These are phyloP conservation scores for Verticillium klebahnii DNA, from an alignment of 2,329 filamentous ascomycete genomes.

Conservation along the genomic window DNA sequence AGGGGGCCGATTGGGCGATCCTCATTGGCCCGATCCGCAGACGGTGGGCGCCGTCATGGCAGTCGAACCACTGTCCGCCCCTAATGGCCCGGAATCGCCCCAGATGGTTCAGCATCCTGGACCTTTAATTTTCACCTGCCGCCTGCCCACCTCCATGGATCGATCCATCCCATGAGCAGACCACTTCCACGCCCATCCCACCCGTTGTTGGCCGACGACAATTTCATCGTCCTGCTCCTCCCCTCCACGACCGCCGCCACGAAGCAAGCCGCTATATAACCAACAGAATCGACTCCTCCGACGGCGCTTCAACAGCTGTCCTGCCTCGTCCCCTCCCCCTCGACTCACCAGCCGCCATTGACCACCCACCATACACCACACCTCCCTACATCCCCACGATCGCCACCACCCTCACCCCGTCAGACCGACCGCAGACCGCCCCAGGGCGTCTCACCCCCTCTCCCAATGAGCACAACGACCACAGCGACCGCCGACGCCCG, in stretches of 20 bases:
- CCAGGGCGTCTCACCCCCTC: not conserved
- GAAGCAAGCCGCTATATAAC: not conserved
- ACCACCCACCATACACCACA: no score
- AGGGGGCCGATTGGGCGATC: not conserved
- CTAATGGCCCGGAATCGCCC: not conserved
- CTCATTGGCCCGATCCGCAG: not conserved
- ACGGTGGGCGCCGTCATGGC: constrained; percentile 2
- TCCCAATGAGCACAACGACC: constrained; percentile 24
- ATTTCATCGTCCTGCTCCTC: not conserved
- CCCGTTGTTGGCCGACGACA: not conserved
- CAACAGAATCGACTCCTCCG: not conserved
- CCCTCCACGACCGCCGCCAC: not conserved
- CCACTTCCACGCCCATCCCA: not conserved
- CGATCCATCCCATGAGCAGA: not conserved
- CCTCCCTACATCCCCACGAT: not conserved
- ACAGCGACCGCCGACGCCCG: constrained; percentile 32
- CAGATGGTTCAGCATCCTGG: not conserved
- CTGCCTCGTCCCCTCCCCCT: no score
- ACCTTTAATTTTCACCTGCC: not conserved
- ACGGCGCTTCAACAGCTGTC: no score
- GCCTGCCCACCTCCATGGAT: not conserved
- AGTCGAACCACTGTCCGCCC: not conserved
- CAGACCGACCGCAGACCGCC: not conserved
- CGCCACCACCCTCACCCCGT: not conserved
- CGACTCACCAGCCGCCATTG: no score